A percentile compares a stretch with the other conserved stretches of the same genome.
Evolutionary conservation across 2,329 filamentous ascomycete genomes (phyloP).

Genomic region (Fusarium stilboides): DNA sequence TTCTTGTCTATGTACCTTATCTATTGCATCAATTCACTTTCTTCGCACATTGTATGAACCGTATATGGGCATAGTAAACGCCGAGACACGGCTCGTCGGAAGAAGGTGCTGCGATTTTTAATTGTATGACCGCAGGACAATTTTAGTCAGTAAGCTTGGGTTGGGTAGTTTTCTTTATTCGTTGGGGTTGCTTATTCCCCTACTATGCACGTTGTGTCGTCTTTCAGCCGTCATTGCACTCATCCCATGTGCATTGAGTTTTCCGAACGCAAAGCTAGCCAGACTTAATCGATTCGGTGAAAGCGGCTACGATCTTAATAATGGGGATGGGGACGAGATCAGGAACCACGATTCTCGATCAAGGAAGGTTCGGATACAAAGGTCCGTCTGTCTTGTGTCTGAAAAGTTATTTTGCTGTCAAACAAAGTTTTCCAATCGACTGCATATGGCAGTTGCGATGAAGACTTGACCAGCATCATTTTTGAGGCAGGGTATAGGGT

Average conservation of each 20-base stretch:
- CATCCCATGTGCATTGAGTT: constrained; percentile 24
- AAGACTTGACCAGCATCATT: background rate
- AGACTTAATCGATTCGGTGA: constrained; percentile 8
- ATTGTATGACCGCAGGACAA: background rate
- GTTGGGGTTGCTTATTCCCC: constrained; percentile 1
- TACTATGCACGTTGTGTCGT: constrained; percentile 22
- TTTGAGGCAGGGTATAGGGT: constrained; percentile 22
- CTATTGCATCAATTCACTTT: background rate
- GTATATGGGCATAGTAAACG: background rate
- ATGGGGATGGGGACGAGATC: constrained; percentile 13
- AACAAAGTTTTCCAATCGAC: background rate
- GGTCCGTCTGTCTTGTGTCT: background rate
- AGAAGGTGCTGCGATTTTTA: background rate
- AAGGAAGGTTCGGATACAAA: background rate
- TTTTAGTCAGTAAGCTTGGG: constrained; percentile 8
- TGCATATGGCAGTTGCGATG: background rate
- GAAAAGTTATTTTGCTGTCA: too few relatives aligned
- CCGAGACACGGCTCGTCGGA: background rate
- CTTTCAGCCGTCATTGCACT: constrained; percentile 20
- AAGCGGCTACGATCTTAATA: constrained; percentile 12
- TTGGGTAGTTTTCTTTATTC: constrained; percentile 1
- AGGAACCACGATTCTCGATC: background rate
- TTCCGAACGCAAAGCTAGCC: constrained; percentile 10
- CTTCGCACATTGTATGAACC: background rate
- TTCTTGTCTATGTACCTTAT: background rate